A percentile compares a stretch with the other conserved stretches of the same genome.
These are phyloP conservation scores for Zanthoxylum bungeanum DNA, from an alignment of 345 rosid genomes.

Conservation along the genomic window DNA sequence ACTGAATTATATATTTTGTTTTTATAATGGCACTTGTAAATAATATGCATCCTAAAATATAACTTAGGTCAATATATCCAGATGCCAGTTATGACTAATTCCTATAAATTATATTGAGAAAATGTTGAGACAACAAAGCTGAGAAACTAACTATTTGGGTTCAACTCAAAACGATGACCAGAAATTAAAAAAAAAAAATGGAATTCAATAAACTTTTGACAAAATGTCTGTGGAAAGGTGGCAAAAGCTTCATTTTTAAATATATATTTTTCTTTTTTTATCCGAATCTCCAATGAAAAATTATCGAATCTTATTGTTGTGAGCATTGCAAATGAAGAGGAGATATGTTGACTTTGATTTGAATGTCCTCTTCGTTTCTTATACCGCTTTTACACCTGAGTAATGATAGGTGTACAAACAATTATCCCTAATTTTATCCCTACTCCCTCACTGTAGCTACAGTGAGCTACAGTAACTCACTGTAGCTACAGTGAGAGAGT, in stretches of 20 bases:
- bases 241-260: background rate
- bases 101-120: background rate
- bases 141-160: background rate
- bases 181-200: background rate
- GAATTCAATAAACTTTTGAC: background rate
- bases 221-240: background rate
- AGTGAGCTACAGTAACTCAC: no score
- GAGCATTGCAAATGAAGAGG: background rate
- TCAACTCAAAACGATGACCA: background rate
- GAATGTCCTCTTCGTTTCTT: background rate
- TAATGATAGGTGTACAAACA: no score
- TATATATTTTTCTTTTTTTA: background rate
- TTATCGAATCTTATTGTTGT: background rate
- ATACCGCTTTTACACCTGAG: no score
- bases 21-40: background rate
- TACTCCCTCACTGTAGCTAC: no score
- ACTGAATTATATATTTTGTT: background rate
- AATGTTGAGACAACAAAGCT: background rate
- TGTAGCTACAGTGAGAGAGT: no score
- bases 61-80: background rate
- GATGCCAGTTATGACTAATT: background rate
- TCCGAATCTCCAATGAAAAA: no score
- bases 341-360: background rate
- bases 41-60: background rate
- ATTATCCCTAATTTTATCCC: no score